Evolutionary conservation across 106 monocot species (phyloP).

Genomic region (Dendrobium catenatum): DNA sequence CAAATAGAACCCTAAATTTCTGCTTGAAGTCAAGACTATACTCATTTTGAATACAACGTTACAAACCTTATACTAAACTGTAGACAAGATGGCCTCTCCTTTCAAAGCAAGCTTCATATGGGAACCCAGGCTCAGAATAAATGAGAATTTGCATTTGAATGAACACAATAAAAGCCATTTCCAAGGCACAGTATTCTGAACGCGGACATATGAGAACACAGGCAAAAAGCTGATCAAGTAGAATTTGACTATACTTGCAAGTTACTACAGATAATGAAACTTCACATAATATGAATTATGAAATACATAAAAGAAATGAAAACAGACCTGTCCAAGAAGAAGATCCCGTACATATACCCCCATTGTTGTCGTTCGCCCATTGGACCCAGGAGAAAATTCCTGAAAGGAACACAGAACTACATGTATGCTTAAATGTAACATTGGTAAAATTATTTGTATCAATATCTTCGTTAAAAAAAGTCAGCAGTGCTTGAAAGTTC

Average conservation of each 20-base stretch:
- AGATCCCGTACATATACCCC: conserved; percentile 91
- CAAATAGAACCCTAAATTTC: not conserved
- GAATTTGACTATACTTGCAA: not conserved
- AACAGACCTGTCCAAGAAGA: conserved; percentile 83
- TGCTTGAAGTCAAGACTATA: conserved; percentile 3
- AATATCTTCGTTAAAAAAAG: not conserved
- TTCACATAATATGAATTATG: not conserved
- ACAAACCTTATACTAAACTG: conserved; percentile 67
- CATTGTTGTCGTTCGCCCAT: conserved; percentile 80
- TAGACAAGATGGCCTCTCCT: conserved; percentile 49
- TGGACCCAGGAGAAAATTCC: conserved; percentile 87
- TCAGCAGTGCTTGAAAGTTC: not conserved
- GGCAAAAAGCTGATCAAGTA: conserved; percentile 8
- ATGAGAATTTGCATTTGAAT: conserved; percentile 16
- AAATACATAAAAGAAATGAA: not conserved
- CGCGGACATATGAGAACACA: conserved; percentile 1
- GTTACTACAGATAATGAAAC: not conserved
- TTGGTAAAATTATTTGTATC: not conserved
- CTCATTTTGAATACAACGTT: conserved; percentile 34
- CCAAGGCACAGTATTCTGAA: conserved; percentile 8
- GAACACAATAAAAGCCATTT: conserved; percentile 24
- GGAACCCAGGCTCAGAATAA: conserved; percentile 24
- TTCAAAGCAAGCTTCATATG: conserved; percentile 37
- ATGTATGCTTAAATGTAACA: not conserved
- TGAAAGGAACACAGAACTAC: conserved; percentile 17